Percentiles rank a stretch among this genome's conserved stretches.
These are phyloP conservation scores for Imleria badia DNA, from an alignment of 768 basidiomycete genomes.

Conservation along the genomic window DNA sequence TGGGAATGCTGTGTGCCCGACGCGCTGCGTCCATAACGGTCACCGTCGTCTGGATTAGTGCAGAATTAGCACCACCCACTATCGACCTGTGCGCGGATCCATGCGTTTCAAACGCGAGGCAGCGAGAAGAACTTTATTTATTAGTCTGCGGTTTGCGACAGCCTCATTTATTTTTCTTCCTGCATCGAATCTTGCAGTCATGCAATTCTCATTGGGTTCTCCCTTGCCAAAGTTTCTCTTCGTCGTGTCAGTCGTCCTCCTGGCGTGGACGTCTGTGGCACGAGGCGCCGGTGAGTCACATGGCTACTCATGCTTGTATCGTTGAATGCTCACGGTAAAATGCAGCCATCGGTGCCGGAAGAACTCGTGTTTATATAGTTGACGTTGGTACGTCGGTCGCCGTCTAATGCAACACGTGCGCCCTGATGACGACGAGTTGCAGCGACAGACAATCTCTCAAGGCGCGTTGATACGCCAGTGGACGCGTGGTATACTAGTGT, in stretches of 20 bases:
- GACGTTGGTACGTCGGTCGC: neutral
- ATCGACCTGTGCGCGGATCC: neutral
- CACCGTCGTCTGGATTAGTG: neutral
- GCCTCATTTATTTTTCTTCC: neutral
- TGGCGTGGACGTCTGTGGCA: conserved; percentile 2
- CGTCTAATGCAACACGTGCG: neutral
- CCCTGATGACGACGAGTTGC: neutral
- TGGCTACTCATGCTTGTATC: neutral
- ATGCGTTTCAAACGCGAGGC: neutral
- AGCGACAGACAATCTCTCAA: neutral
- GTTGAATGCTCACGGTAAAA: neutral
- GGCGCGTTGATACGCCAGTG: too few species aligned
- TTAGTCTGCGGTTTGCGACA: neutral
- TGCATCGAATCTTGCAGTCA: neutral
- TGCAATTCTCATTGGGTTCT: conserved; percentile 1
- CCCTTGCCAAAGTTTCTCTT: neutral
- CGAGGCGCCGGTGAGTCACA: conserved; percentile 14
- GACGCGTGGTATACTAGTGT: neutral
- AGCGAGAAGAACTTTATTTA: neutral
- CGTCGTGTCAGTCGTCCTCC: neutral
- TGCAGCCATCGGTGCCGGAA: neutral
- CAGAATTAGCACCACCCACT: neutral
- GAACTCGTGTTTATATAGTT: neutral
- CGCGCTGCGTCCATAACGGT: neutral
- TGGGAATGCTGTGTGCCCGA: neutral